Conservation (phyloP, 2,329 filamentous ascomycete species). For the Ceratocystiopsis sp. region DNA sequence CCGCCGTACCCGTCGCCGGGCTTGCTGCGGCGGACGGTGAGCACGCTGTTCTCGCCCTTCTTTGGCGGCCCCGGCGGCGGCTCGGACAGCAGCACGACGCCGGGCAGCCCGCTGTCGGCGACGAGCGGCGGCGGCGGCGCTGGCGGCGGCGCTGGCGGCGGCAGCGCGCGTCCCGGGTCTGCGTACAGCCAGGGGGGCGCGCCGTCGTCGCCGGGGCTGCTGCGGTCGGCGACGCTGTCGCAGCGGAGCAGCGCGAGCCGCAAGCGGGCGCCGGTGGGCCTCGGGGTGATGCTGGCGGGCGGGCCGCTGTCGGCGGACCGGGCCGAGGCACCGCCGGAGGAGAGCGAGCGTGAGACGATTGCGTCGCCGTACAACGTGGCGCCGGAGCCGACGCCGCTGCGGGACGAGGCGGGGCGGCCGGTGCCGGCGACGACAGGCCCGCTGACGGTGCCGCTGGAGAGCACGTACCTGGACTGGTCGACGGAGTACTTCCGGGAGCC, state of each 20-base stretch:
- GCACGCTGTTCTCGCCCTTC: slow-evolving; percentile 43
- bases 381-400: slow-evolving; percentile 59
- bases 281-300: slow-evolving; percentile 17
- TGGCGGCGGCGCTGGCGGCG: slow-evolving; percentile 1
- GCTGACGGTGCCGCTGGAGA: slow-evolving; percentile 55
- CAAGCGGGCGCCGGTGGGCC: neutral
- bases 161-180: slow-evolving; percentile 12
- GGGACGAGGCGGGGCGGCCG: too few species aligned
- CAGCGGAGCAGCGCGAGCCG: slow-evolving; percentile 5
- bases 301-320: slow-evolving; percentile 20
- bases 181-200: slow-evolving; percentile 1
- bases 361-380: slow-evolving; percentile 60
- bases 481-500: slow-evolving; percentile 96
- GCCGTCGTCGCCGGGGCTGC: slow-evolving; percentile 16
- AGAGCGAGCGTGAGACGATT: slow-evolving; percentile 49
- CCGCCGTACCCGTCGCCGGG: slow-evolving; percentile 38
- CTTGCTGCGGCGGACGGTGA: slow-evolving; percentile 45
- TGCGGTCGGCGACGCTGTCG: slow-evolving; percentile 18
- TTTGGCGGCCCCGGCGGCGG: slow-evolving; percentile 26
- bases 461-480: slow-evolving; percentile 85
- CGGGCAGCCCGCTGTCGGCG: slow-evolving; percentile 6
- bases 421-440: slow-evolving; percentile 40
- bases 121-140: slow-evolving; percentile 11
- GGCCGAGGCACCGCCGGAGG: slow-evolving; percentile 46
- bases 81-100: slow-evolving; percentile 13